A percentile compares a stretch with the other conserved stretches of the same genome.
These are phyloP conservation scores for Fusarium nisikadoi DNA, from an alignment of 2,329 filamentous ascomycete species.

Conservation along the genomic window DNA sequence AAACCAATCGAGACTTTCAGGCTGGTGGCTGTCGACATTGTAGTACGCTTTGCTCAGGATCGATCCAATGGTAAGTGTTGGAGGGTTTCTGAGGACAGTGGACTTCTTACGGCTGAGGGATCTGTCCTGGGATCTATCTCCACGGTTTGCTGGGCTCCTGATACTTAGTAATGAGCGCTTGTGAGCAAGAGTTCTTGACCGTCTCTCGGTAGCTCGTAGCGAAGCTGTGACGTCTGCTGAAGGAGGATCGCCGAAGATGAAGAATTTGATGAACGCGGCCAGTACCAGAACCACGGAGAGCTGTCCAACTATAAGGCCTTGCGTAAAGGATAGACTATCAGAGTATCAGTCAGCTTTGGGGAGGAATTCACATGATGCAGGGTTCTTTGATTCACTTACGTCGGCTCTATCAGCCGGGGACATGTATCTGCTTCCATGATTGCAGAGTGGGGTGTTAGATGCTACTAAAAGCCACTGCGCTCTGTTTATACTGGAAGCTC, in stretches of 20 bases:
- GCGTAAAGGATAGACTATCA: slow-evolving; percentile 84
- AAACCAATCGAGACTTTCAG: slow-evolving; percentile 98
- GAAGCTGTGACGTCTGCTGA: slow-evolving; percentile 83
- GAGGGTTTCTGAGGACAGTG: slow-evolving; percentile 77
- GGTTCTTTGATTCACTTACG: slow-evolving; percentile 44
- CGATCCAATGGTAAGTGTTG: slow-evolving; percentile 86
- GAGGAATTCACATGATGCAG: slow-evolving; percentile 8
- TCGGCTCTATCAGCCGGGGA: slow-evolving; percentile 56
- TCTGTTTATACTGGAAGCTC: neutral
- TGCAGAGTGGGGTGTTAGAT: neutral
- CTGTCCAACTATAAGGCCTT: slow-evolving; percentile 92
- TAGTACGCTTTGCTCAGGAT: slow-evolving; percentile 98
- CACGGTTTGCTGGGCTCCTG: slow-evolving; percentile 57
- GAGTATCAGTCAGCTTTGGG: neutral
- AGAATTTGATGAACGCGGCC: slow-evolving; percentile 98
- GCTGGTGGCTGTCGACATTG: slow-evolving; percentile 93
- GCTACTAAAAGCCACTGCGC: neutral
- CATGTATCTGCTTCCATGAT: slow-evolving; percentile 56
- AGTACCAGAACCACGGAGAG: slow-evolving; percentile 91
- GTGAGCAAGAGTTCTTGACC: slow-evolving; percentile 79
- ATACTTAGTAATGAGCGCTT: slow-evolving; percentile 77
- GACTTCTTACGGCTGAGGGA: slow-evolving; percentile 72
- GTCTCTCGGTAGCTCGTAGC: slow-evolving; percentile 77
- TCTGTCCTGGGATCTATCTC: slow-evolving; percentile 55
- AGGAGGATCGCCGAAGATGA: slow-evolving; percentile 96